Evolutionary conservation across 106 monocot genomes (phyloP).

Genomic region (Allium sativum): DNA sequence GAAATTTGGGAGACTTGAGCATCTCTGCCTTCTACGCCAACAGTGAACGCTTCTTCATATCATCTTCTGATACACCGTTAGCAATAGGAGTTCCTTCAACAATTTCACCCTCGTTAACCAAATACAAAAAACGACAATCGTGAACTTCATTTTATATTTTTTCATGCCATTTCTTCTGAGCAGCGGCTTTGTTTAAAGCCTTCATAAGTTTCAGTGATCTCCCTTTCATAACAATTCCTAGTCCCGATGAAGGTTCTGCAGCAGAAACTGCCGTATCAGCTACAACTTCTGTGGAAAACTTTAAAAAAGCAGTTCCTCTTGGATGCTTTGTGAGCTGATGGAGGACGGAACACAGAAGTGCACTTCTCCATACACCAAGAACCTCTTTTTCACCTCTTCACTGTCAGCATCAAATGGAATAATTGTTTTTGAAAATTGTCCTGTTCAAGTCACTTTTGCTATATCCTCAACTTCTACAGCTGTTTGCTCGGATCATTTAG

Average conservation of each 20-base stretch:
- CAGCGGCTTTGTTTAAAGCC: conserved; percentile 82
- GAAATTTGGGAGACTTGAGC: conserved; percentile 80
- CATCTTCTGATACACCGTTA: conserved; percentile 80
- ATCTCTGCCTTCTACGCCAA: conserved; percentile 56
- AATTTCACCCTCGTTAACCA: conserved; percentile 95
- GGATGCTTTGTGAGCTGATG: conserved; percentile 91
- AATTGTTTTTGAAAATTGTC: conserved; percentile 83
- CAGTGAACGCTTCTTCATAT: conserved; percentile 85
- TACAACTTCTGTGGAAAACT: conserved; percentile 36
- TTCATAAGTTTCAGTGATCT: conserved; percentile 56
- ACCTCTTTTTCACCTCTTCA: conserved; percentile 78
- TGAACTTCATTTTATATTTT: conserved; percentile 54
- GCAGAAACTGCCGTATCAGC: conserved; percentile 72
- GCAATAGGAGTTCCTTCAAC: conserved; percentile 64
- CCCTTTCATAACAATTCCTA: conserved; percentile 76
- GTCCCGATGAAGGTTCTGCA: conserved; percentile 57
- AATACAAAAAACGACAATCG: conserved; percentile 81
- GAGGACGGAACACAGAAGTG: conserved; percentile 65
- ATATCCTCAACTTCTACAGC: conserved; percentile 9
- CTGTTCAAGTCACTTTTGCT: conserved; percentile 47
- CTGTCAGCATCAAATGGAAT: conserved; percentile 79
- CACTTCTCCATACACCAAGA: conserved; percentile 79
- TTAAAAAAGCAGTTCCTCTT: conserved; percentile 83
- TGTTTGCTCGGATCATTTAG: conserved; percentile 8
- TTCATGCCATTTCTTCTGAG: conserved; percentile 56